Conservation (phyloP, 2,329 filamentous ascomycete genomes). For the Talaromyces sp. region DNA sequence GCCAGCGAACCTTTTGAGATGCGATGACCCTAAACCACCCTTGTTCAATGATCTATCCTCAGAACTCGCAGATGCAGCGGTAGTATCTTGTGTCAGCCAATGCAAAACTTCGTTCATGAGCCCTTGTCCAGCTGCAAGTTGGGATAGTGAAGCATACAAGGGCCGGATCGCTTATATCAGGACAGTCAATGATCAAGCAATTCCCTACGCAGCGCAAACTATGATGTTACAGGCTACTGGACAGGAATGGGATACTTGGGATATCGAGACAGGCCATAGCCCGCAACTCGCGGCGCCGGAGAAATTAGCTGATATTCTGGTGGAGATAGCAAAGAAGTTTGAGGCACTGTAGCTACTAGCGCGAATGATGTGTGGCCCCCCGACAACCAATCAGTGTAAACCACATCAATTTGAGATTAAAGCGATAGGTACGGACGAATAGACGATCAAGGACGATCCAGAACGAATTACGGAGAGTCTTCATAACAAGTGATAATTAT, state of each 20-base stretch:
- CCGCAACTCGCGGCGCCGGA: slow-evolving; percentile 6
- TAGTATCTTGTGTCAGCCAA: slow-evolving; percentile 12
- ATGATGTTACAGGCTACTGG: slow-evolving; percentile 9
- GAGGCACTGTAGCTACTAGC: slow-evolving; percentile 1
- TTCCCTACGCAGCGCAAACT: slow-evolving; percentile 5
- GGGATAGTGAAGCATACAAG: slow-evolving; percentile 10
- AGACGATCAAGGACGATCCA: no score
- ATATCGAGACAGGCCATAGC: slow-evolving; percentile 11
- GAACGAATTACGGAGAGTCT: no score
- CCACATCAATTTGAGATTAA: no score
- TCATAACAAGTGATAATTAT: no score
- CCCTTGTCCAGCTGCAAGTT: slow-evolving; percentile 8
- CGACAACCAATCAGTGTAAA: no score
- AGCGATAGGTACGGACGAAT: no score
- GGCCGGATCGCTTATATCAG: slow-evolving; percentile 7
- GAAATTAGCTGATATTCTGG: slow-evolving; percentile 8
- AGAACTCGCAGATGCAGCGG: slow-evolving; percentile 13
- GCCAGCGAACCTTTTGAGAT: slow-evolving; percentile 14
- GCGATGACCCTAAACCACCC: slow-evolving; percentile 16
- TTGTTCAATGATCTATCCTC: slow-evolving; percentile 14
- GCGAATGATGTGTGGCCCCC: no score
- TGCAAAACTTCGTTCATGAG: slow-evolving; percentile 7
- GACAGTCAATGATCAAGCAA: slow-evolving; percentile 1
- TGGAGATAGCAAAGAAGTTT: slow-evolving; percentile 6
- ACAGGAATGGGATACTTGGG: slow-evolving; percentile 8